phyloP scores from a whole-genome alignment of 768 basidiomycete species.

The Sutorius australiensis region DNA sequence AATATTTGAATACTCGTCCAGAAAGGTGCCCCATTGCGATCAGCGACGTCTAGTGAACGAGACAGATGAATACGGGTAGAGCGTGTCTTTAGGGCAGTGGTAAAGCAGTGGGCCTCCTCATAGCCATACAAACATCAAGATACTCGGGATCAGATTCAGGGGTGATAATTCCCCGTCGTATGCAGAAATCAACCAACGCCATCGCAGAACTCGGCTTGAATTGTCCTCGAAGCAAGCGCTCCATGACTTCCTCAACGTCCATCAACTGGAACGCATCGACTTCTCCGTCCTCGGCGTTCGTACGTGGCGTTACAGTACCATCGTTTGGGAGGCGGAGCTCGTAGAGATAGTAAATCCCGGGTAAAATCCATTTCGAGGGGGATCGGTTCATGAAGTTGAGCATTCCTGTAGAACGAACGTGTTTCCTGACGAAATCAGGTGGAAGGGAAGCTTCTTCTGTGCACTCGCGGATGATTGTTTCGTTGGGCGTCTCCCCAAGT shows the following conservation, averaged over 20 bases:
- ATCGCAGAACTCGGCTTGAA: conserved; percentile 45
- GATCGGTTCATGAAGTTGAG: conserved; percentile 42
- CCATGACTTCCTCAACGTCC: conserved; percentile 31
- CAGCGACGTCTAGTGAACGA: no score
- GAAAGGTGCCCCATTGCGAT: no score
- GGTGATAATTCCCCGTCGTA: conserved; percentile 33
- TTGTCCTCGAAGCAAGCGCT: conserved; percentile 30
- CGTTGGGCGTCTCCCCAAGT: conserved; percentile 35
- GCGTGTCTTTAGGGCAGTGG: conserved; percentile 16
- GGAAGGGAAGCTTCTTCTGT: conserved; percentile 43
- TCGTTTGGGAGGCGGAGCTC: conserved; percentile 40
- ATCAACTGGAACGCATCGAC: conserved; percentile 42
- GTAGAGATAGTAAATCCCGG: conserved; percentile 43
- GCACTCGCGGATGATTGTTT: conserved; percentile 40
- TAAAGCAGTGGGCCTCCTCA: conserved; percentile 16
- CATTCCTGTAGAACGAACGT: conserved; percentile 34
- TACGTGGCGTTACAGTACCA: conserved; percentile 31
- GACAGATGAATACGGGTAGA: no score
- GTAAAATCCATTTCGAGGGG: conserved; percentile 41
- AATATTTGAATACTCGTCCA: no score
- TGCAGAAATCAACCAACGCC: conserved; percentile 41
- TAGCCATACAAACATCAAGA: conserved; percentile 23
- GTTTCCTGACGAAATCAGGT: conserved; percentile 31
- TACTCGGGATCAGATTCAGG: conserved; percentile 24
- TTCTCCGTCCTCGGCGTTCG: conserved; percentile 39